Percentiles rank a stretch among this genome's conserved stretches.
Evolutionary conservation across 2,329 filamentous ascomycete species (phyloP).

Genomic region (Trichoderma breve): DNA sequence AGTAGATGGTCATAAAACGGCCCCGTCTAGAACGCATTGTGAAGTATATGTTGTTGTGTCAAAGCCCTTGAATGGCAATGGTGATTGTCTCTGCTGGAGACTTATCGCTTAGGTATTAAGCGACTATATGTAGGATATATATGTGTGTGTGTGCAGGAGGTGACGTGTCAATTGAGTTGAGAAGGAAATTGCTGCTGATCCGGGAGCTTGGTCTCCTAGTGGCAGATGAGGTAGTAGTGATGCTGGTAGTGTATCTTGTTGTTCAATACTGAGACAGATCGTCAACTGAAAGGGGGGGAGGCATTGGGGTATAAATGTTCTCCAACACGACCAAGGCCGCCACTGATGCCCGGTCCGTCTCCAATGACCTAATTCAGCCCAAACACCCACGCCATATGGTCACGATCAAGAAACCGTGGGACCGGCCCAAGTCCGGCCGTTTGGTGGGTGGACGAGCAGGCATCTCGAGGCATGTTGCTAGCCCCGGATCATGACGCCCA

Average conservation of each 20-base stretch:
- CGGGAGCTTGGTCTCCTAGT: neutral
- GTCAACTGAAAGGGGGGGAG: neutral
- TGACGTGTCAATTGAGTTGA: neutral
- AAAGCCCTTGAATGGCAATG: slow-evolving; percentile 5
- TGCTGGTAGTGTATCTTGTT: neutral
- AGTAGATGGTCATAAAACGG: slow-evolving; percentile 35
- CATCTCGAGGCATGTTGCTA: neutral
- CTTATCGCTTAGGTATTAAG: neutral
- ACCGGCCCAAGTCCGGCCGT: slow-evolving; percentile 16
- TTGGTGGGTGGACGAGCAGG: slow-evolving; percentile 10
- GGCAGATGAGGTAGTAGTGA: neutral
- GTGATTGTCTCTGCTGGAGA: neutral
- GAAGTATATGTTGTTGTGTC: neutral
- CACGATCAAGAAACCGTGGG: slow-evolving; percentile 9
- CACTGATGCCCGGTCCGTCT: neutral
- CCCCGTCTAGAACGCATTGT: slow-evolving; percentile 21
- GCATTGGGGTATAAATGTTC: slow-evolving; percentile 15
- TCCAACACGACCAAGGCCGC: neutral
- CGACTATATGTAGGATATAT: neutral
- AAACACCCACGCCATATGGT: slow-evolving; percentile 8
- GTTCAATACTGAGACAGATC: neutral
- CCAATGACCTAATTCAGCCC: slow-evolving; percentile 10
- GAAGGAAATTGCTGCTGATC: neutral
- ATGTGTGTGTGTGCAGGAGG: neutral
- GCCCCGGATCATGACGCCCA: neutral